Conservation (phyloP, 2,329 filamentous ascomycete species). For the Aureobasidium sp. region DNA sequence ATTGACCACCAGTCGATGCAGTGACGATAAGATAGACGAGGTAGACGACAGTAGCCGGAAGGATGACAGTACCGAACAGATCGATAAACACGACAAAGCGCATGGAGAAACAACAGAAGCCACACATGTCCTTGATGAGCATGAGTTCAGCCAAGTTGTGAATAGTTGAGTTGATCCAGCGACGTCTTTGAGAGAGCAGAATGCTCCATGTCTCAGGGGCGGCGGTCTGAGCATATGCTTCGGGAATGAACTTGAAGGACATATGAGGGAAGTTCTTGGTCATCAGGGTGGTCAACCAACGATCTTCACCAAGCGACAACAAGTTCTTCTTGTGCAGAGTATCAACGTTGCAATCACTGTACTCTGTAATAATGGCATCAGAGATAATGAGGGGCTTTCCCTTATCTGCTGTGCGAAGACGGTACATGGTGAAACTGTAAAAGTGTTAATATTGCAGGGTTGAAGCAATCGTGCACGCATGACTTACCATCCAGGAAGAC, state of each 20-base stretch:
- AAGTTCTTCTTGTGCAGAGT: slow-evolving; percentile 95
- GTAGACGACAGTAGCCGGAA: slow-evolving; percentile 83
- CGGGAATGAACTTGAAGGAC: slow-evolving; percentile 92
- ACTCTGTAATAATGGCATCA: slow-evolving; percentile 79
- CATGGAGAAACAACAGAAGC: slow-evolving; percentile 99
- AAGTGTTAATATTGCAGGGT: slow-evolving; percentile 18
- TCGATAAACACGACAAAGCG: slow-evolving; percentile 93
- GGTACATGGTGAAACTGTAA: slow-evolving; percentile 95
- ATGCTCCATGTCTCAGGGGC: slow-evolving; percentile 93
- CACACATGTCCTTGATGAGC: slow-evolving; percentile 86
- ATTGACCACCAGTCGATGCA: slow-evolving; percentile 64
- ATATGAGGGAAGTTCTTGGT: slow-evolving; percentile 94
- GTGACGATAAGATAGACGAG: slow-evolving; percentile 80
- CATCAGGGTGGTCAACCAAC: slow-evolving; percentile 95
- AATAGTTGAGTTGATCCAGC: slow-evolving; percentile 99
- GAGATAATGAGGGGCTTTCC: slow-evolving; percentile 92
- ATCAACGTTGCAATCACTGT: slow-evolving; percentile 81
- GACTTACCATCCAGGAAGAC: slow-evolving; percentile 95
- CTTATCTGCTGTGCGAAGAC: slow-evolving; percentile 85
- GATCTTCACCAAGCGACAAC: slow-evolving; percentile 89
- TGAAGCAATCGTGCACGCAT: neutral
- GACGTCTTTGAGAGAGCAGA: slow-evolving; percentile 90
- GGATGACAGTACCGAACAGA: slow-evolving; percentile 83
- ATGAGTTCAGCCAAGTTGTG: slow-evolving; percentile 93
- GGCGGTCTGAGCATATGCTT: slow-evolving; percentile 88